Percentiles rank a stretch among this genome's conserved stretches.
These are phyloP conservation scores for Piedraia hortae DNA, from an alignment of 2,329 filamentous ascomycete species.

Conservation along the genomic window DNA sequence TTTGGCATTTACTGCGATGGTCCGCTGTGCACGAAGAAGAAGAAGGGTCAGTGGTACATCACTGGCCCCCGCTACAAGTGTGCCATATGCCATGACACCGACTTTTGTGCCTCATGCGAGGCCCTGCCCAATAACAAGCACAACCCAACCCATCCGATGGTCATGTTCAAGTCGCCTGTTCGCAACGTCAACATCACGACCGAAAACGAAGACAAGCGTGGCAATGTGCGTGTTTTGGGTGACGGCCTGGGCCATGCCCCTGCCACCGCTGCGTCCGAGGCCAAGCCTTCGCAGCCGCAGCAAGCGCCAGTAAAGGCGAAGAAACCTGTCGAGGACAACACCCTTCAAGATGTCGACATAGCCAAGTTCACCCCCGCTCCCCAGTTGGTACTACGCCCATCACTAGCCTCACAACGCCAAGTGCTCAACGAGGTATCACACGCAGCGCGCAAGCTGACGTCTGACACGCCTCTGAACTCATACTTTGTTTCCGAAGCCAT, in stretches of 20 bases:
- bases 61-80: constrained; percentile 85
- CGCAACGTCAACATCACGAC: constrained; percentile 71
- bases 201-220: constrained; percentile 44
- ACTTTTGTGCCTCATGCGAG: constrained; percentile 89
- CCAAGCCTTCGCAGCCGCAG: constrained; percentile 2
- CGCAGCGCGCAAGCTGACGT: constrained; percentile 4
- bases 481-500: constrained; percentile 56
- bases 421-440: too few species aligned
- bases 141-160: constrained; percentile 85
- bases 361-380: constrained; percentile 38
- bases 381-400: constrained; percentile 2
- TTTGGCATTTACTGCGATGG: constrained; percentile 85
- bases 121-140: constrained; percentile 59
- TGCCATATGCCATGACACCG: constrained; percentile 75
- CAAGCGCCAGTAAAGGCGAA: too few species aligned
- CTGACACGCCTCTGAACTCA: constrained; percentile 23
- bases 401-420: too few species aligned
- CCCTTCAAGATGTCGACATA: constrained; percentile 36
- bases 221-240: constrained; percentile 43
- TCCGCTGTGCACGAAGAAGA: constrained; percentile 41
- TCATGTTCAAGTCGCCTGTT: constrained; percentile 89
- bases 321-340: too few species aligned
- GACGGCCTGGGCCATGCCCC: constrained; percentile 21
- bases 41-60: constrained; percentile 33
- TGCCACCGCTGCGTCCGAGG: constrained; percentile 1